Evolutionary conservation across 2,329 filamentous ascomycete species (phyloP).

Genomic region (Amauroascus niger): DNA sequence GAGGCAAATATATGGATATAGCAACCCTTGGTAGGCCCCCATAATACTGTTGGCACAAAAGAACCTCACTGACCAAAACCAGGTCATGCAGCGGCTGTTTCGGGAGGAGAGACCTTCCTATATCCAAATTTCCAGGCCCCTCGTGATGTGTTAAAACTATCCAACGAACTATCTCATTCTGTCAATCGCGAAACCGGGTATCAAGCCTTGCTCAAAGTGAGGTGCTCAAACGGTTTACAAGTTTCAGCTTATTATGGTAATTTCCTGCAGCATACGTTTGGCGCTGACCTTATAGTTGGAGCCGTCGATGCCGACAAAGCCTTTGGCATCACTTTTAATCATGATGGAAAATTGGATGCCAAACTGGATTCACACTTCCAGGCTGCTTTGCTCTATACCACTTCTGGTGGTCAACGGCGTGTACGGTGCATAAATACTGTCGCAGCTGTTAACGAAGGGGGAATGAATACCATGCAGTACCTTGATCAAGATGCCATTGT

Average conservation of each 20-base stretch:
- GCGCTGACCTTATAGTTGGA: constrained; percentile 88
- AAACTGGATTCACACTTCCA: constrained; percentile 98
- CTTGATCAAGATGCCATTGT: constrained; percentile 93
- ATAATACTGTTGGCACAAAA: background rate
- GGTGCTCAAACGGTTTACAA: constrained; percentile 92
- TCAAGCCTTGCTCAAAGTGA: constrained; percentile 95
- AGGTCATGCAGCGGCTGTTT: constrained; percentile 76
- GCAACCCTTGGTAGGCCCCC: constrained; percentile 66
- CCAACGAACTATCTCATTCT: constrained; percentile 74
- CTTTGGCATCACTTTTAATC: constrained; percentile 79
- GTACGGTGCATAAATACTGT: constrained; percentile 92
- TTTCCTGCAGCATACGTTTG: constrained; percentile 91
- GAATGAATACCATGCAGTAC: constrained; percentile 77
- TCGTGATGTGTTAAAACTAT: constrained; percentile 73
- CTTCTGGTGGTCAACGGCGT: constrained; percentile 74
- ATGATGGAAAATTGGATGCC: constrained; percentile 94
- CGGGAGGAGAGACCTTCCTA: constrained; percentile 92
- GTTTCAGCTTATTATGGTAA: constrained; percentile 91
- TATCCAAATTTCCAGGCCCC: constrained; percentile 92
- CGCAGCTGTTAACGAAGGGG: constrained; percentile 77
- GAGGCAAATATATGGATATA: constrained; percentile 83
- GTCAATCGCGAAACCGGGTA: constrained; percentile 86
- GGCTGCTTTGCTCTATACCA: constrained; percentile 87
- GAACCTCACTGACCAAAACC: background rate
- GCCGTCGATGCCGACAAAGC: constrained; percentile 90